Evolutionary conservation across 2,329 filamentous ascomycete genomes (phyloP).

Genomic region (Aspergillus cejpii): DNA sequence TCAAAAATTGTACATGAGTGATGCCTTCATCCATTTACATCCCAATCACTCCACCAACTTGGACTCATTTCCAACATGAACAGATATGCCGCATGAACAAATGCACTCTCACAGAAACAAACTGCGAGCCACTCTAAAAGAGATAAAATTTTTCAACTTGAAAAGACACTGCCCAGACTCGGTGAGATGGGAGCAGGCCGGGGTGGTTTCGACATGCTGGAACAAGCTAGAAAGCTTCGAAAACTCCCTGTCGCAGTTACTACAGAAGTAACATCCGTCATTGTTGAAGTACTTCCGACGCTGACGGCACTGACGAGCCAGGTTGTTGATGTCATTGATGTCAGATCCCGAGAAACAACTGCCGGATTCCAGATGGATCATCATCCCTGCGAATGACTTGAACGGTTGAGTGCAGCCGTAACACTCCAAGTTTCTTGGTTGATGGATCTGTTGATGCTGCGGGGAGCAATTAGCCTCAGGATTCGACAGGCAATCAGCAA

Average conservation of each 20-base stretch:
- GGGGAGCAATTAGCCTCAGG: slow-evolving; percentile 4
- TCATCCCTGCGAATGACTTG: slow-evolving; percentile 5
- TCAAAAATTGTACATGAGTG: too few relatives aligned
- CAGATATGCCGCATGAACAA: too few relatives aligned
- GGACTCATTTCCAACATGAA: too few relatives aligned
- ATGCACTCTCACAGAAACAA: too few relatives aligned
- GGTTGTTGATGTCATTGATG: background rate
- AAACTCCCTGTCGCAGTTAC: background rate
- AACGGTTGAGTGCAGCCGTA: slow-evolving; percentile 6
- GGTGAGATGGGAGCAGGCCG: background rate
- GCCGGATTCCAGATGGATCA: slow-evolving; percentile 10
- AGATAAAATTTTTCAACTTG: background rate
- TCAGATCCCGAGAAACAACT: slow-evolving; percentile 2
- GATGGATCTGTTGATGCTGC: slow-evolving; percentile 9
- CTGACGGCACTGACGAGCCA: slow-evolving; percentile 1
- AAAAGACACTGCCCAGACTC: background rate
- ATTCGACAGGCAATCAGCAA: slow-evolving; percentile 3
- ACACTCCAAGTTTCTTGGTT: slow-evolving; percentile 8
- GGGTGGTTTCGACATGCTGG: background rate
- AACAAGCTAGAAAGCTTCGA: slow-evolving; percentile 1
- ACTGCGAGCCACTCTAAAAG: background rate
- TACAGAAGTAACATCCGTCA: background rate
- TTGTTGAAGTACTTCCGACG: background rate
- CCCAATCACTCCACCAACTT: too few relatives aligned
- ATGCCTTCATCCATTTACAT: too few relatives aligned